Evolutionary conservation across 2,329 filamentous ascomycete species (phyloP).

Genomic region (Botrytis aclada): DNA sequence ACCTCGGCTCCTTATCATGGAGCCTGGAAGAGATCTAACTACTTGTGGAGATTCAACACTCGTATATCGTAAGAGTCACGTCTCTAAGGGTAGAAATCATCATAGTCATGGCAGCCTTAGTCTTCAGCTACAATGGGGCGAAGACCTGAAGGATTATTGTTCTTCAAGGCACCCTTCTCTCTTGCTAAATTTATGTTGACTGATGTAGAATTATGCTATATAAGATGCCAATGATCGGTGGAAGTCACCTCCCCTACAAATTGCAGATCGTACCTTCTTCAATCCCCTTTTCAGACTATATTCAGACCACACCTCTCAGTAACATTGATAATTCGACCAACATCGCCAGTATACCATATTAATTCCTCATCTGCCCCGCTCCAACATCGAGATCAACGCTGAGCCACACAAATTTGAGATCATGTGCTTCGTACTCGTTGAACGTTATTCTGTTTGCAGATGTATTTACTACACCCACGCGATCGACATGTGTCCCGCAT

Average conservation of each 20-base stretch:
- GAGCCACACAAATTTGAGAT: slow-evolving; percentile 25
- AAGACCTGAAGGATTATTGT: slow-evolving; percentile 11
- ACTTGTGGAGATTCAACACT: slow-evolving; percentile 13
- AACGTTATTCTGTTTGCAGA: slow-evolving; percentile 68
- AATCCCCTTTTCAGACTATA: too few relatives aligned
- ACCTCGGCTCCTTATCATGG: slow-evolving; percentile 2
- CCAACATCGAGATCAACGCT: not conserved
- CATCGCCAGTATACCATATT: not conserved
- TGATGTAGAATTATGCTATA: slow-evolving; percentile 21
- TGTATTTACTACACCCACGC: slow-evolving; percentile 68
- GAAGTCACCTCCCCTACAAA: not conserved
- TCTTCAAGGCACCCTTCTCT: slow-evolving; percentile 10
- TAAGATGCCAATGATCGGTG: not conserved
- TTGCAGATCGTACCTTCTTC: not conserved
- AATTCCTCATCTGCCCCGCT: not conserved
- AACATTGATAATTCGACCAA: not conserved
- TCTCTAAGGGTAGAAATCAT: not conserved
- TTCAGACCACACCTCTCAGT: not conserved
- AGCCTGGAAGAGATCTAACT: slow-evolving; percentile 3
- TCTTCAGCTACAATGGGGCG: slow-evolving; percentile 19
- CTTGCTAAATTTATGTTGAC: slow-evolving; percentile 35
- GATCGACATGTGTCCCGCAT: slow-evolving; percentile 63
- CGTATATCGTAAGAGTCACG: slow-evolving; percentile 13
- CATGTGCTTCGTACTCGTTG: slow-evolving; percentile 68
- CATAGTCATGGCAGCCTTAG: slow-evolving; percentile 9